Evolutionary conservation across 331 rosid species (phyloP).

Genomic region (Saraca asoca): DNA sequence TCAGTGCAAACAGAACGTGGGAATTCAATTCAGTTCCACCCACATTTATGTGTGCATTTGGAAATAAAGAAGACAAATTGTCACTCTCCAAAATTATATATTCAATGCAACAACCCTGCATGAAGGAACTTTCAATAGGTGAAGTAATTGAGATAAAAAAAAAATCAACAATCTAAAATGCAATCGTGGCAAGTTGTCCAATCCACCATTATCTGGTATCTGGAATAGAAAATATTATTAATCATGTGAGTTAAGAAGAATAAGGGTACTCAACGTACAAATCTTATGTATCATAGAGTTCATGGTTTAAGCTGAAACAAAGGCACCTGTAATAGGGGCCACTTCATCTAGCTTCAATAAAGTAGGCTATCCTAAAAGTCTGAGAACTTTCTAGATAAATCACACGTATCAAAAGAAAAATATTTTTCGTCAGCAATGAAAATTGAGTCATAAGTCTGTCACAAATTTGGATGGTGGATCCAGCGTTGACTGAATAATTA

Average conservation of each 20-base stretch:
- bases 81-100: constrained; percentile 92
- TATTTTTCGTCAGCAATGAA: background rate
- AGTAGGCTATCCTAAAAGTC: background rate
- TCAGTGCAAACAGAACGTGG: constrained; percentile 60
- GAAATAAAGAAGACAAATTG: constrained; percentile 89
- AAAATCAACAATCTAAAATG: background rate
- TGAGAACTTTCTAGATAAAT: too few species aligned
- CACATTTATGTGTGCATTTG: constrained; percentile 69
- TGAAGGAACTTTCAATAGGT: constrained; percentile 29
- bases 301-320: constrained; percentile 2
- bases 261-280: background rate
- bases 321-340: constrained; percentile 2
- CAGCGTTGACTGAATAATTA: background rate
- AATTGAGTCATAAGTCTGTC: background rate
- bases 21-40: constrained; percentile 57
- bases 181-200: constrained; percentile 13
- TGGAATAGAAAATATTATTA: background rate
- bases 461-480: background rate
- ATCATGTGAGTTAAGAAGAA: background rate
- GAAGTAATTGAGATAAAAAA: constrained; percentile 18
- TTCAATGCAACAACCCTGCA: constrained; percentile 89
- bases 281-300: background rate
- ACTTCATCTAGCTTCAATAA: background rate
- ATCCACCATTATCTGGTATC: background rate
- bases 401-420: background rate